Base-by-base conservation (phyloP, 129 eudicot species). In the Sambucus nigra region DNA sequence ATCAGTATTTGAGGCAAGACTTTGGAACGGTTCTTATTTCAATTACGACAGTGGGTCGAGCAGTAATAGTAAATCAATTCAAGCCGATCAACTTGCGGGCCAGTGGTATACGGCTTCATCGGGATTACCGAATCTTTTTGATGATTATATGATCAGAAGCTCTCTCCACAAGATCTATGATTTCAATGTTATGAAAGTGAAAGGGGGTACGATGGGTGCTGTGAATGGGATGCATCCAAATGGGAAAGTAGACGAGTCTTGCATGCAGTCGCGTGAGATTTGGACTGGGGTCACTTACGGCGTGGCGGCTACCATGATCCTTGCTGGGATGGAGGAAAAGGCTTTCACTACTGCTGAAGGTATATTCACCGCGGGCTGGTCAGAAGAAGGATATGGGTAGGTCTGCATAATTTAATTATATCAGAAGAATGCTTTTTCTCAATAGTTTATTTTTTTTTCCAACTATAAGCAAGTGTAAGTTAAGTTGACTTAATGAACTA, bases 181-280 rank as follows among this genome's bases (percentile, higher is more conserved):
- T 51, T 92, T 71, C 14, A 92, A 92, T 61, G 99, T 92, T 5
- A 82, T 82, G 99, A 92, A 82, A 73, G 75, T 86, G 2, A 65
- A 63, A 38, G 94, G 99, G 4, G 99, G 95, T 2, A 66, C 87
- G 59, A 91, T 91, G 95, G 99, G 99, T 50, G 99, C 99, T 19
- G 99, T 86, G 10, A 92, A 92, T 15, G 99, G 99, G 17, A 92
- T 92, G 99, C 80, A 74, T 55, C 99, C 96, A 2, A 82, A 72
- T 55, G 99, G 99, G 21, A 92, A 82, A 53, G 91, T 92, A 11
- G 99, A 92, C 20, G 99, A 86, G 7, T 76, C 96, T 15, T 92
- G 99, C 62, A 92, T 92, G 99, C 99, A 92, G 60, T 92, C 99
- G 1, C 82, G 99, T 38, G 99, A 92, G 51, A 78, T 92, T 46